Evolutionary conservation across 768 basidiomycete genomes (phyloP).

Genomic region (Leccinum olivaceopallidum): DNA sequence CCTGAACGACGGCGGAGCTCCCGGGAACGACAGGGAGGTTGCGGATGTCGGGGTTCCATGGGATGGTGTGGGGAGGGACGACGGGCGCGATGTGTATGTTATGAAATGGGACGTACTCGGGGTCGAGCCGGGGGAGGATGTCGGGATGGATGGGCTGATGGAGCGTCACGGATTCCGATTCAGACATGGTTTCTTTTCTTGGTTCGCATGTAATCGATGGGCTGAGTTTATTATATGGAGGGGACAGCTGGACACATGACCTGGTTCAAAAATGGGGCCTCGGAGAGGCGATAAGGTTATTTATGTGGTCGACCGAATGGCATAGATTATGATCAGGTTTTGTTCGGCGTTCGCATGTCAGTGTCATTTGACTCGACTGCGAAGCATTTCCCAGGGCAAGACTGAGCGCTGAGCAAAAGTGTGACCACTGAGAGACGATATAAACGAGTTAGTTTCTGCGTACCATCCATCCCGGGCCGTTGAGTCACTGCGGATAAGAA

Average conservation of each 20-base stretch:
- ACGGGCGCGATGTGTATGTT: slow-evolving; percentile 45
- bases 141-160: slow-evolving; percentile 61
- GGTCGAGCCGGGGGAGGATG: slow-evolving; percentile 53
- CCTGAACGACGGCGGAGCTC: slow-evolving; percentile 52
- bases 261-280: slow-evolving; percentile 10
- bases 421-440: not conserved
- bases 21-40: slow-evolving; percentile 53
- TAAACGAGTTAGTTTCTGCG: not conserved
- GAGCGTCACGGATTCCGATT: slow-evolving; percentile 8
- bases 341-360: not conserved
- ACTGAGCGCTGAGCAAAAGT: not conserved
- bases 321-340: not conserved
- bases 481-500: not conserved
- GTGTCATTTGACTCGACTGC: not conserved
- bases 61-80: slow-evolving; percentile 52
- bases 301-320: not conserved
- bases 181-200: slow-evolving; percentile 11
- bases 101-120: slow-evolving; percentile 65
- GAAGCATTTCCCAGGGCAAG: not conserved
- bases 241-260: slow-evolving; percentile 12
- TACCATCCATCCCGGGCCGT: not conserved
- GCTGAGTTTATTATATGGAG: not conserved
- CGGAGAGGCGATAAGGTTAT: not conserved
- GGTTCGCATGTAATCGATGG: not conserved
- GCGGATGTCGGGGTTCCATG: slow-evolving; percentile 60